phyloP scores from a whole-genome alignment of 139 green algal genomes.

The Volvox reticuliferus region DNA sequence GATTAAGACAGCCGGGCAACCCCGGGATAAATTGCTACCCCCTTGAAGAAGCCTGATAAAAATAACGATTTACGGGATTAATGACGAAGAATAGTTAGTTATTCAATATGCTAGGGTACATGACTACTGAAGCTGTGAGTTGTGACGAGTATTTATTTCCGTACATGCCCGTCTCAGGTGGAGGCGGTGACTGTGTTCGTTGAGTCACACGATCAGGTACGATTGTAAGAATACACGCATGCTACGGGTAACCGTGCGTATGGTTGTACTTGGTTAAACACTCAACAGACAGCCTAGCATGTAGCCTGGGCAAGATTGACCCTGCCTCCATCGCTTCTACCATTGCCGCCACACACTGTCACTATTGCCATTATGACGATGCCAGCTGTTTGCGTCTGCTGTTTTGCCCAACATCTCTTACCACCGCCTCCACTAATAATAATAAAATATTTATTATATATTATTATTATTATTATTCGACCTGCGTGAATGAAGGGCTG shows the following conservation, averaged over 20 bases:
- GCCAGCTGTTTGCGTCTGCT: not conserved
- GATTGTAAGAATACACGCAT: not conserved
- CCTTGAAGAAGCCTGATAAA: no score
- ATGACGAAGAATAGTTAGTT: no score
- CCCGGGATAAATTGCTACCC: no score
- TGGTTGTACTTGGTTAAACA: not conserved
- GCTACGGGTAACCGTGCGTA: not conserved
- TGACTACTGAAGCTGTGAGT: no score
- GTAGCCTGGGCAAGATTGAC: not conserved
- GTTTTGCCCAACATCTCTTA: not conserved
- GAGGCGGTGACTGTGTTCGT: not conserved
- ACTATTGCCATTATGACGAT: not conserved
- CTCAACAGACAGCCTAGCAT: not conserved
- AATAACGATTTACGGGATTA: no score
- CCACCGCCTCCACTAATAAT: not conserved
- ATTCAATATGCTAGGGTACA: no score
- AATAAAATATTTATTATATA: no score
- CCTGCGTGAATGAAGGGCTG: slow-evolving; percentile 35
- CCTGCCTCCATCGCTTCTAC: not conserved
- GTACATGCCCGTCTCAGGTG: not conserved
- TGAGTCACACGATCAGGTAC: slow-evolving; percentile 30
- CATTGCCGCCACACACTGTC: not conserved
- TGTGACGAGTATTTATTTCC: no score
- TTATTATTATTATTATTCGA: not conserved
- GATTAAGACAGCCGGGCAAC: no score